Evolutionary conservation across 208 protist genomes (phyloP), one percentile per base, ranked within the genome.

Genomic region (Trypanosoma congolense): DNA sequence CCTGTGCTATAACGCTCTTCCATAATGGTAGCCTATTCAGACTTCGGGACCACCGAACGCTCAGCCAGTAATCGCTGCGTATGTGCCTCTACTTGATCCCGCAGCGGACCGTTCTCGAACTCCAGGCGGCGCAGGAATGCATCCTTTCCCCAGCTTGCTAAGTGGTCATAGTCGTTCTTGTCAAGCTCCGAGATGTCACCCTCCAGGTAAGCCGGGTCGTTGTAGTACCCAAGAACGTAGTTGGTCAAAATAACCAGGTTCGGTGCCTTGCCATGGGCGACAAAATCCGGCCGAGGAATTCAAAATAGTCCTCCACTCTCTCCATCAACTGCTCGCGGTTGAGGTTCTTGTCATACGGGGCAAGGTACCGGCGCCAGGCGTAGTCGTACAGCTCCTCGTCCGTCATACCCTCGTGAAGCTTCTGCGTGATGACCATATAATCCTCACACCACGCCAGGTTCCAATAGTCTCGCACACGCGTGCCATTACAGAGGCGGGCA

Each of bases 191-290:
- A 25, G 45, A 94, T 91, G 60, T 94, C 82, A 57, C 84, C 80
- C 41, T 80, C 85, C 4, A 96, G 79, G 72, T 81, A 96, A 18
- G 85, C 87, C 14, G 87, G 87, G 65, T 96, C 90, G 64, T 95
- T 94, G 77, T 94, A 96, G 81, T 94, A 94, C 24, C 87, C 90
- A 33, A 94, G 63, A 24, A 88, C 81, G 69, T 93, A 96, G 65
- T 84, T 87, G 49, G 78, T 83, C 38, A 95, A 58, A 51, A 94
- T 77, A 53, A 91, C 84, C 52, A 95, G 64, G 73, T 95, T 95
- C 24, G 89, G 89, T n/a, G 86, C 70, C 65, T 89, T 90, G 52
- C 85, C 89, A 52, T 92, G 70, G 70, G 76, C 75, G 31, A 93
- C 65, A 58, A 92, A 92, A 59, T 87, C 78, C 30, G 65, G n/a